These are phyloP conservation scores for Euphorbia pulcherrima DNA, from an alignment of 345 rosid species.

Conservation along the genomic window DNA sequence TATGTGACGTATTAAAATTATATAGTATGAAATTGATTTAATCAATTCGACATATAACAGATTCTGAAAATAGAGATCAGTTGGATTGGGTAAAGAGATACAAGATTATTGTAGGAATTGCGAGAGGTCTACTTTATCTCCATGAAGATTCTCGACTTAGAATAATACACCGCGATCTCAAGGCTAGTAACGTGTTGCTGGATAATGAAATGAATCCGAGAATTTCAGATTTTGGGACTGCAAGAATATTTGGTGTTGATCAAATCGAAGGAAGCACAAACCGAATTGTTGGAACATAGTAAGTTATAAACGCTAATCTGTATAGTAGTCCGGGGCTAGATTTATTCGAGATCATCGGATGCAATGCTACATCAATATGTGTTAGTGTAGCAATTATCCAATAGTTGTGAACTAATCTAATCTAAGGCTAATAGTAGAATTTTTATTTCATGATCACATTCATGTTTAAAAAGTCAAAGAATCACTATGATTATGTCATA, in stretches of 20 bases:
- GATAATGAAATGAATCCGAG: slow-evolving; percentile 6
- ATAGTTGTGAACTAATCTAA: too few relatives aligned
- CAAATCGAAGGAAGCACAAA: slow-evolving; percentile 12
- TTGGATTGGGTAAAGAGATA: slow-evolving; percentile 9
- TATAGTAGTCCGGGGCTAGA: neutral
- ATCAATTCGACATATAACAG: too few relatives aligned
- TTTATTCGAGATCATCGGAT: too few relatives aligned
- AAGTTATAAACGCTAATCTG: neutral
- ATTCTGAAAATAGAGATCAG: neutral
- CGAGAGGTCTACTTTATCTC: slow-evolving; percentile 9
- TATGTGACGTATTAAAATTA: too few relatives aligned
- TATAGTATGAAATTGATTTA: too few relatives aligned
- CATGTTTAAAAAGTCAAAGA: too few relatives aligned
- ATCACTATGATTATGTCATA: too few relatives aligned
- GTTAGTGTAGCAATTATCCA: too few relatives aligned
- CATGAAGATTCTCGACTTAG: slow-evolving; percentile 14
- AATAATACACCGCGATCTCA: slow-evolving; percentile 8
- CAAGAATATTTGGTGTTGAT: neutral
- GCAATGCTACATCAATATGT: too few relatives aligned
- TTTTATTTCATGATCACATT: too few relatives aligned
- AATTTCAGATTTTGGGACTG: slow-evolving; percentile 12
- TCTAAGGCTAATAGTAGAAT: too few relatives aligned
- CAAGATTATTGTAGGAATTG: slow-evolving; percentile 6
- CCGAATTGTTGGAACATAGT: slow-evolving; percentile 15
- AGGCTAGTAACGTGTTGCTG: slow-evolving; percentile 8